Base-by-base conservation (phyloP, 176 grass and related monocot genomes). In the Carex pumila region DNA sequence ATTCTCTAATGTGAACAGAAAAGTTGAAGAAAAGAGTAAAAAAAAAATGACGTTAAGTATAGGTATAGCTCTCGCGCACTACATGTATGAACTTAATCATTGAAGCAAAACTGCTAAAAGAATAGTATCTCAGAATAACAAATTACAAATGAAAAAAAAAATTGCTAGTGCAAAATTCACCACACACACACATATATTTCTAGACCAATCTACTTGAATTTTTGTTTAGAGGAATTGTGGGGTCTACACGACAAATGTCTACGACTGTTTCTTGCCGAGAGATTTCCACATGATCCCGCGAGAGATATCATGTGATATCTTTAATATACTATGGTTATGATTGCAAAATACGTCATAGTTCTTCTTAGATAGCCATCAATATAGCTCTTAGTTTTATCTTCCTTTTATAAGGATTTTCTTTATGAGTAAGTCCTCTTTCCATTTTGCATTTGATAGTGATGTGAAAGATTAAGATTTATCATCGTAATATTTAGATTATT, bases 171-270 rank as follows among this genome's bases (percentile, higher is more conserved):
- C 6, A 39, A 36, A 88, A 68, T 31, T 66, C 52, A 9, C 1
- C 72, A 59, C 73, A 34, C 9, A 79, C 8, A n/a, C n/a, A n/a
- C n/a, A n/a, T n/a, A n/a, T n/a, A 36, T 85, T 87, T 87, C 86
- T 92, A 89, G 69, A 64, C 80, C 70, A 73, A 91, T 54, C 62
- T 84, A 32, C 73, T 82, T 0, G 50, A 82, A 37, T 37, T 37
- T 57, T 89, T 96, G 80, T 89, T 86, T 30, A 96, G 66, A 80
- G 85, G 91, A 79, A 96, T 89, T 34, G 87, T 5, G 6, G 85
- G 90, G n/a, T 86, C 87, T 89, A 55, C 87, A 89, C 15, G 80
- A 53, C 78, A 93, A 81, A 84, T 12, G 88, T 8, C 61, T 80
- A 79, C 49, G 31, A 79, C 11, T 89, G 36, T 79, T 88, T 50